Evolutionary conservation across 129 eudicot genomes (phyloP).

Genomic region (Logfia minima): DNA sequence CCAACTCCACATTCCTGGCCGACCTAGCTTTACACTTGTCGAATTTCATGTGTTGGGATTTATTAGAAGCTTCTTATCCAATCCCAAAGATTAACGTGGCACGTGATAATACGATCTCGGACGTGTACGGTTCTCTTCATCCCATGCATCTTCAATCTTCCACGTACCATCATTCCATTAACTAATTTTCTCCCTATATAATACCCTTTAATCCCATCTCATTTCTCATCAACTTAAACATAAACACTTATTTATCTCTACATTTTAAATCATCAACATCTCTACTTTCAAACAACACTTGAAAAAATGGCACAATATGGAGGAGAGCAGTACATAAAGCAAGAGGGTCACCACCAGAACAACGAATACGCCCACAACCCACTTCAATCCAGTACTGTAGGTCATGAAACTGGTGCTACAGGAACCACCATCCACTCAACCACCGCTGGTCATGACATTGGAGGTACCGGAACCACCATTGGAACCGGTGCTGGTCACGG

Average conservation of each 20-base stretch:
- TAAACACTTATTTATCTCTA: background rate
- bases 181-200: slow-evolving; percentile 15
- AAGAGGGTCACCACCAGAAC: slow-evolving; percentile 14
- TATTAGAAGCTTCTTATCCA: background rate
- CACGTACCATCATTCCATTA: slow-evolving; percentile 8
- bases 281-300: background rate
- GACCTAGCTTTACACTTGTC: slow-evolving; percentile 31
- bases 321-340: slow-evolving; percentile 19
- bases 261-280: background rate
- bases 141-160: slow-evolving; percentile 33
- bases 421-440: slow-evolving; percentile 11
- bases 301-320: slow-evolving; percentile 33
- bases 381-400: slow-evolving; percentile 13
- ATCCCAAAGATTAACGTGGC: slow-evolving; percentile 19
- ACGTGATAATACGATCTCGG: slow-evolving; percentile 17
- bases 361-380: slow-evolving; percentile 24
- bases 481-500: slow-evolving; percentile 19
- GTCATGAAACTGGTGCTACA: slow-evolving; percentile 15
- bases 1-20: slow-evolving; percentile 22
- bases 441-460: background rate
- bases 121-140: slow-evolving; percentile 30
- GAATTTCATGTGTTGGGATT: background rate
- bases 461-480: slow-evolving; percentile 3
- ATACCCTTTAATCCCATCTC: slow-evolving; percentile 12
- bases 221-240: slow-evolving; percentile 24